Conservation (phyloP, 2,329 filamentous ascomycete genomes). For the Xylaria polymorpha region DNA sequence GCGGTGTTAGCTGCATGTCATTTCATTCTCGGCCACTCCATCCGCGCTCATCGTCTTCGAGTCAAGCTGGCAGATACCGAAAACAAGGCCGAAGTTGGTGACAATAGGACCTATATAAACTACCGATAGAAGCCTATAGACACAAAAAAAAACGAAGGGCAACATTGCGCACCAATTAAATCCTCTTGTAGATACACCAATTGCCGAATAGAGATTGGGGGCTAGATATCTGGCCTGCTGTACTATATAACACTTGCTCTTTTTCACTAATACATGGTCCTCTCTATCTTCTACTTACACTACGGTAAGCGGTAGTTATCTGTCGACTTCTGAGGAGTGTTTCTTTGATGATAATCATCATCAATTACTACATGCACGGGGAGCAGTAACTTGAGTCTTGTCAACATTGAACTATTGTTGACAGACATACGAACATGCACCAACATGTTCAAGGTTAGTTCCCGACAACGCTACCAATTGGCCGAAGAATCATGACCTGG, state of each 20-base stretch:
- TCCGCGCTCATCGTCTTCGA: conserved; percentile 8
- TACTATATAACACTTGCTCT: too few relatives aligned
- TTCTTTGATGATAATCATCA: not conserved
- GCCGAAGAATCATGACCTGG: conserved; percentile 14
- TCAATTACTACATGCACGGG: not conserved
- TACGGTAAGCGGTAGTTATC: not conserved
- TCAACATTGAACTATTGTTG: not conserved
- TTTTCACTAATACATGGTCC: not conserved
- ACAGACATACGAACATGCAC: not conserved
- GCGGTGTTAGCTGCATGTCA: conserved; percentile 40
- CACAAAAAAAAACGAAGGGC: too few relatives aligned
- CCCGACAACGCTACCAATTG: conserved; percentile 6
- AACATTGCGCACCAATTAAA: not conserved
- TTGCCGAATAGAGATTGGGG: not conserved
- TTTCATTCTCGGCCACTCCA: conserved; percentile 28
- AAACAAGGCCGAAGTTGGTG: not conserved
- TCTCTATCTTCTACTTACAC: not conserved
- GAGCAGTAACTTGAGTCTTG: not conserved
- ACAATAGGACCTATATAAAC: not conserved
- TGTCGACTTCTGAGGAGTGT: not conserved
- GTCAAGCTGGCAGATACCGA: conserved; percentile 11
- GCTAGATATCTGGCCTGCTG: not conserved
- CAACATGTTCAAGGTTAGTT: not conserved
- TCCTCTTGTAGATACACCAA: not conserved
- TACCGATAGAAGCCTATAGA: not conserved